Evolutionary conservation across 2,329 filamentous ascomycete genomes (phyloP), one percentile per base, ranked within the genome.

Genomic region (Alternaria brassicicola): DNA sequence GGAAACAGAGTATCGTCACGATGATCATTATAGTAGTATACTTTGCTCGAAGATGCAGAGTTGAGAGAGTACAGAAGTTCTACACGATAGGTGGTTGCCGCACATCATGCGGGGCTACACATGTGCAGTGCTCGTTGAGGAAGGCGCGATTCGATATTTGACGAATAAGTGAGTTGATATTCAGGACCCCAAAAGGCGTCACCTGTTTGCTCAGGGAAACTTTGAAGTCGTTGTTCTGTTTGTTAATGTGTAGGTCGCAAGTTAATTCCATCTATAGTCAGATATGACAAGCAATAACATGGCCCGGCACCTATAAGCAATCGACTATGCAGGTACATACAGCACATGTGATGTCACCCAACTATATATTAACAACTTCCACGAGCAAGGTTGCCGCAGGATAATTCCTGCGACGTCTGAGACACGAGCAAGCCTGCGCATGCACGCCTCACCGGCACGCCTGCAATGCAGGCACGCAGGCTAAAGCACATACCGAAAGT

Each of bases 391-490:
- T 21, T 48, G 33, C 26, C 25, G 43, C 43, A 21, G 43, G 19
- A 25, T 21, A 12, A 21, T 48, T 21, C 17, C 51, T 46, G 42
- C 52, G 13, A 39, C 43, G 41, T 48, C 33, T 41, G 43, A 53
- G 51, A 54, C 43, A 48, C 52, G 42, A 52, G 39, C 50, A 33
- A 43, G 50, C 33, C 41, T 48, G 52, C 52, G 52, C 52, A 54
- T 54, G 52, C 43, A 48, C 51, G 42, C 41, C 46, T 49, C 45
- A n/a, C 45, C 17, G 41, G 49, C 49, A 41, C 41, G 30, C 46
- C 46, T 30, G 45, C 38, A 53, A 57, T 55, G 61, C 57, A 61
- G 52, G 58, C 36, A 35, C 31, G 31, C 31, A 35, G 31, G 31
- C 15, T 36, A 45, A 25, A 38, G 36, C 19, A 23, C 36, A 51